These are phyloP conservation scores for Phragmites australis DNA, from an alignment of 176 grass and related monocot genomes.

Conservation along the genomic window DNA sequence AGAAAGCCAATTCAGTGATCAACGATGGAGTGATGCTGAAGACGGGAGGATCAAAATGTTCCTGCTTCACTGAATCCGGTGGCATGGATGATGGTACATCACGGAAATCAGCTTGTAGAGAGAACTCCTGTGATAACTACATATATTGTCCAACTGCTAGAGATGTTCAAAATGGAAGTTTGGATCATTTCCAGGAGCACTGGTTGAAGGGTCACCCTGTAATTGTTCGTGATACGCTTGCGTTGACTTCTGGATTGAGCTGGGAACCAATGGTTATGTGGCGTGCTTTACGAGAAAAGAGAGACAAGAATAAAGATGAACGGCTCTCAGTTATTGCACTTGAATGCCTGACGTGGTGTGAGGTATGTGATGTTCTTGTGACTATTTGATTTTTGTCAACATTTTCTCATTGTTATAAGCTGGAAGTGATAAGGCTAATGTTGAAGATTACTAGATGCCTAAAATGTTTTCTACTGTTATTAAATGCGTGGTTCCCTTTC, in stretches of 20 bases:
- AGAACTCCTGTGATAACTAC: slow-evolving; percentile 63
- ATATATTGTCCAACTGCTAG: slow-evolving; percentile 65
- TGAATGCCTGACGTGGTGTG: slow-evolving; percentile 59
- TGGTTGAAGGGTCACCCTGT: slow-evolving; percentile 85
- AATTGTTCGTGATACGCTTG: slow-evolving; percentile 71
- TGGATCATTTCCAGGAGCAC: slow-evolving; percentile 86
- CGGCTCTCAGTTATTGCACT: slow-evolving; percentile 55
- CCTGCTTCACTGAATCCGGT: slow-evolving; percentile 39
- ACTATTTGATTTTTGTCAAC: not conserved
- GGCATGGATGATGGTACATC: not conserved
- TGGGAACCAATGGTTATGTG: slow-evolving; percentile 99
- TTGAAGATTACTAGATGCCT: not conserved
- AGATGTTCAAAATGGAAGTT: slow-evolving; percentile 48
- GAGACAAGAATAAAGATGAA: slow-evolving; percentile 34
- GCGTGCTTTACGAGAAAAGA: slow-evolving; percentile 76
- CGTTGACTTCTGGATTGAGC: slow-evolving; percentile 77
- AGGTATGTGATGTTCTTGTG: slow-evolving; percentile 39
- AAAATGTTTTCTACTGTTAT: not conserved
- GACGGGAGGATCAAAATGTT: slow-evolving; percentile 32
- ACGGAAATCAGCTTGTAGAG: slow-evolving; percentile 50
- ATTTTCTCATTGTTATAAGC: not conserved
- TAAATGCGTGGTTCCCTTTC: not conserved
- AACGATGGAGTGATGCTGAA: not conserved
- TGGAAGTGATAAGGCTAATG: not conserved
- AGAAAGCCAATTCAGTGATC: slow-evolving; percentile 30